A percentile compares a stretch with the other conserved stretches of the same genome.
Conservation (phyloP, 768 basidiomycete genomes). For the Russula ochroleuca region DNA sequence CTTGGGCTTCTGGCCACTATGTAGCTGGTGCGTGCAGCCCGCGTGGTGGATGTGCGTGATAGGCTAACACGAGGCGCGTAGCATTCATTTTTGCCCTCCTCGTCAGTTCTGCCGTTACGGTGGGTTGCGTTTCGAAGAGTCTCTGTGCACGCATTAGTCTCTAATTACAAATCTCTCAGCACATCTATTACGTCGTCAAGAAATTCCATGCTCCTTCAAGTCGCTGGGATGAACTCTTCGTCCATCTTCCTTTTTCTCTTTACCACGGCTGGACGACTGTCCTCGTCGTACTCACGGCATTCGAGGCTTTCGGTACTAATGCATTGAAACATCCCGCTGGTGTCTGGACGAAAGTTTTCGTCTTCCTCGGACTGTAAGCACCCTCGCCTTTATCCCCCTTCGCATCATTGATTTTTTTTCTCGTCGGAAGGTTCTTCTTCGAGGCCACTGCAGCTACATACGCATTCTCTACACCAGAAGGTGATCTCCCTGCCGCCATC, state of each 20-base stretch:
- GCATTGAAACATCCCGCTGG: conserved; percentile 61
- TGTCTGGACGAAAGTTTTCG: conserved; percentile 91
- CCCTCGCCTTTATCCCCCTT: conserved; percentile 12
- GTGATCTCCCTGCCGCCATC: conserved; percentile 88
- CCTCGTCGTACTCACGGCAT: conserved; percentile 73
- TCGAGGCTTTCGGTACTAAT: conserved; percentile 86
- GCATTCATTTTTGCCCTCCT: conserved; percentile 88
- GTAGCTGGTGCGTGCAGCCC: conserved; percentile 44
- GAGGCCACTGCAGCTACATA: conserved; percentile 91
- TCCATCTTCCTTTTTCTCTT: conserved; percentile 94
- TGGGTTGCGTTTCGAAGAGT: conserved; percentile 27
- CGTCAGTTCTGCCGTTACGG: conserved; percentile 68
- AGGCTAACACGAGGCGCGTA: conserved; percentile 30
- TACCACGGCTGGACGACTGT: conserved; percentile 93
- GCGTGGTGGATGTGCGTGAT: background rate
- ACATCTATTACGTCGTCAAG: conserved; percentile 94
- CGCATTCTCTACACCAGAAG: conserved; percentile 84
- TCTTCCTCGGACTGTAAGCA: conserved; percentile 81
- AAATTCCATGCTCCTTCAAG: conserved; percentile 68
- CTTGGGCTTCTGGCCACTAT: conserved; percentile 79
- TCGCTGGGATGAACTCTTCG: conserved; percentile 75
- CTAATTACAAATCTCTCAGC: conserved; percentile 42
- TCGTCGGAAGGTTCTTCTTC: conserved; percentile 70
- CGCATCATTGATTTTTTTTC: conserved; percentile 4
- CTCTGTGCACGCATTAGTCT: conserved; percentile 32